Base-by-base conservation (phyloP, 805 yeast species). In the Cyberlindnera xishuangbannaensis region DNA sequence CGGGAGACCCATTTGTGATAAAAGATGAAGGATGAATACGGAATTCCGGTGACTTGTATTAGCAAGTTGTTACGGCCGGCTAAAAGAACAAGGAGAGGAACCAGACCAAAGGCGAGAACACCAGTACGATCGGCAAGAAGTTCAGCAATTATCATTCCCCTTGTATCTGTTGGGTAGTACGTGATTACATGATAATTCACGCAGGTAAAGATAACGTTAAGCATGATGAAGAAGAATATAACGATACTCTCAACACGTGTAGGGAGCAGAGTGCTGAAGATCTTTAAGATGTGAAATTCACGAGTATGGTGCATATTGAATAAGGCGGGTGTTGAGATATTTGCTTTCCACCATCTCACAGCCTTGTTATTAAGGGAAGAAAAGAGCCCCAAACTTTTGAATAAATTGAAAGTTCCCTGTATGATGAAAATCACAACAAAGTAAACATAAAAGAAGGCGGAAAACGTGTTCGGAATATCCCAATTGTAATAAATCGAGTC, bases 11-110 rank as follows among this genome's bases (percentile, higher is more conserved):
- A 78, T 53, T 73, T 78, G 56, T 85, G 95, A 47, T 72, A 71
- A 21, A 67, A 58, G 41, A 78, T 67, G 56, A 82, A 78, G 3
- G 80, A 65, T 5, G 78, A 60, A 43, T 71, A 77, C 6, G 75
- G 62, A 66, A 84, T 67, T 8, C 84, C 83, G 1, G 88, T 74
- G 7, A 77, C 36, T 47, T 59, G 61, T 36, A 69, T 70, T 39
- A 83, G 51, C 20, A 83, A 61, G 51, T 79, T 83, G 56, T 81
- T 83, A 45, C 92, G 61, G 10, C 85, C 82, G 6, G 83, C 78
- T 49, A 83, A 75, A 20, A 81, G 53, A 19, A 76, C 62, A 25
- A 76, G 47, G 5, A 69, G 46, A 1, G 90, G 90, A 31, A 77
- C 33, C 22, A 56, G 51, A 4, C 59, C 59, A 43, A 62, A 55